A percentile compares a stretch with the other conserved stretches of the same genome.
phyloP scores from a whole-genome alignment of 2,329 filamentous ascomycete species.

The Rutstroemia sp. region DNA sequence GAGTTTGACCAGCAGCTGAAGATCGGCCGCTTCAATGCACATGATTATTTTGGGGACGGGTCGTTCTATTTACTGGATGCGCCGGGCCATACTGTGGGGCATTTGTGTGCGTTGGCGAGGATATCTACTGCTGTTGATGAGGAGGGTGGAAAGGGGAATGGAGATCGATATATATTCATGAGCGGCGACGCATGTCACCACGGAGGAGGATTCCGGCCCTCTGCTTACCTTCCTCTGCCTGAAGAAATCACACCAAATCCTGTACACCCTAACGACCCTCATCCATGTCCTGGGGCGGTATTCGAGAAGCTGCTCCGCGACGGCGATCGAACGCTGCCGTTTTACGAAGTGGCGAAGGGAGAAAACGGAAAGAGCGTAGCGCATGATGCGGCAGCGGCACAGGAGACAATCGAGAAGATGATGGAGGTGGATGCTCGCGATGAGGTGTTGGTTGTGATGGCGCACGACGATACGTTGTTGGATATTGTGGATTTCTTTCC shows the following conservation, averaged over 20 bases:
- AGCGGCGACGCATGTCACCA: conserved; percentile 37
- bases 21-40: conserved; percentile 39
- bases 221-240: conserved; percentile 33
- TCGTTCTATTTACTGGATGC: conserved; percentile 44
- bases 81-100: conserved; percentile 35
- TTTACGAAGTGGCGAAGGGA: conserved; percentile 27
- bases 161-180: conserved; percentile 33
- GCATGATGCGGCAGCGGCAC: conserved; percentile 28
- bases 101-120: conserved; percentile 36
- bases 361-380: conserved; percentile 11
- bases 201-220: conserved; percentile 38
- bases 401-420: conserved; percentile 37
- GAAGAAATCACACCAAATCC: conserved; percentile 33
- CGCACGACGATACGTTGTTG: conserved; percentile 39
- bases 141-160: too few species aligned
- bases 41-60: conserved; percentile 49
- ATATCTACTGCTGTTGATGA: conserved; percentile 25
- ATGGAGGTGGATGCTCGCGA: conserved; percentile 38
- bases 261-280: conserved; percentile 23
- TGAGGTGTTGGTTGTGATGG: conserved; percentile 38
- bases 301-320: conserved; percentile 34
- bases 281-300: conserved; percentile 35
- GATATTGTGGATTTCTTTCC: conserved; percentile 43
- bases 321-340: conserved; percentile 25
- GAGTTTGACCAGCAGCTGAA: conserved; percentile 30